These are phyloP conservation scores for Hondaea fermentalgiana DNA, from an alignment of 108 stramenopile genomes.

Conservation along the genomic window DNA sequence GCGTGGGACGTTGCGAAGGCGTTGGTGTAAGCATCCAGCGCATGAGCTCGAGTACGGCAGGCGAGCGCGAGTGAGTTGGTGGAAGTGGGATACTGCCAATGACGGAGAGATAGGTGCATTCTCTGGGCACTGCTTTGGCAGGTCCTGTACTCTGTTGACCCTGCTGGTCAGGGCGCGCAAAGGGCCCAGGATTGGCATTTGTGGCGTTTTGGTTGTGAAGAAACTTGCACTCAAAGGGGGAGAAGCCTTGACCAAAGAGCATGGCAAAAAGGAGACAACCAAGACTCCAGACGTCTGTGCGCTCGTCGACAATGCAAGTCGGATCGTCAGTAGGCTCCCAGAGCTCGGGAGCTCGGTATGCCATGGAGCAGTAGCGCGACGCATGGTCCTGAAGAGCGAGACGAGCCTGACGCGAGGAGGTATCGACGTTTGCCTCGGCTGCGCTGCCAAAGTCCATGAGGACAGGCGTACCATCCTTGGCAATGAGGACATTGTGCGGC, in stretches of 20 bases:
- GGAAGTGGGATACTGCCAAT: neutral
- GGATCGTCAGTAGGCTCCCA: slow-evolving; percentile 21
- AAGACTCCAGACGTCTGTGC: slow-evolving; percentile 33
- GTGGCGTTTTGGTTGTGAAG: neutral
- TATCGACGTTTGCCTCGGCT: neutral
- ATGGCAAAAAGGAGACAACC: slow-evolving; percentile 28
- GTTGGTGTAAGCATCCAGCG: neutral
- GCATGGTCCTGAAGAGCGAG: slow-evolving; percentile 22
- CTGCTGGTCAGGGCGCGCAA: neutral
- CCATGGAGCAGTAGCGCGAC: slow-evolving; percentile 8
- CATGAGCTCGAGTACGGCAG: neutral
- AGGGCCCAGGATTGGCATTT: neutral
- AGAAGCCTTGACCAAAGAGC: slow-evolving; percentile 25
- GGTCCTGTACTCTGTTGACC: neutral
- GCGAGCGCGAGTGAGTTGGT: neutral
- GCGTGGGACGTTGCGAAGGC: neutral
- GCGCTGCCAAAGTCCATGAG: slow-evolving; percentile 31
- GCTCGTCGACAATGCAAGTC: neutral
- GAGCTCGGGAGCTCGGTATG: slow-evolving; percentile 40
- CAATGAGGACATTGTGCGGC: slow-evolving; percentile 26
- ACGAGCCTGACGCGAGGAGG: neutral
- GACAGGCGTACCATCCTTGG: neutral
- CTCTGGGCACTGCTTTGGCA: neutral
- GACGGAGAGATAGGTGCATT: neutral
- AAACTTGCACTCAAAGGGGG: slow-evolving; percentile 27